These are phyloP conservation scores for Copromyces sp. DNA, from an alignment of 495 filamentous ascomycete species.

Conservation along the genomic window DNA sequence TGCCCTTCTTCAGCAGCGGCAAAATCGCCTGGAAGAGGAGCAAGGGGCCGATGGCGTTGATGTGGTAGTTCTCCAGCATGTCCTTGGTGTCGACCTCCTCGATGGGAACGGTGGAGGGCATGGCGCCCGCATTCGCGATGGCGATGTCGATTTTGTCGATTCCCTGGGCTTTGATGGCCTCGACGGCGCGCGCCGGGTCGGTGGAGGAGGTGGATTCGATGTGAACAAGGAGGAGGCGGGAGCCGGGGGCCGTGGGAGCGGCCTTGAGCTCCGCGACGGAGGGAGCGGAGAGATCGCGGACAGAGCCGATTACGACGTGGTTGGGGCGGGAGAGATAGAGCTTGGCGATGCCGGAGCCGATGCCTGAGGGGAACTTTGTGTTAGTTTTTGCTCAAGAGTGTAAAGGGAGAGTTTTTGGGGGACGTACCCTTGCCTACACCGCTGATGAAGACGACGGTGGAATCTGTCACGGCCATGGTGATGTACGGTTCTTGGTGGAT, in stretches of 20 bases:
- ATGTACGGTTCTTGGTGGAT: neutral
- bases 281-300: constrained; percentile 8
- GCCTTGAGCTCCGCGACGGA: constrained; percentile 10
- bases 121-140: constrained; percentile 17
- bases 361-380: constrained; percentile 3
- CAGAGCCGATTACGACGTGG: constrained; percentile 20
- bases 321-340: constrained; percentile 17
- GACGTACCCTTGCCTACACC: constrained; percentile 9
- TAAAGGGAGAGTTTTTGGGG: neutral
- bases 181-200: constrained; percentile 6
- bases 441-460: constrained; percentile 10
- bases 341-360: constrained; percentile 12
- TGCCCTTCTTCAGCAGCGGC: constrained; percentile 10
- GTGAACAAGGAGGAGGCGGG: constrained; percentile 11
- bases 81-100: constrained; percentile 7
- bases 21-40: constrained; percentile 10
- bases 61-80: neutral
- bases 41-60: constrained; percentile 14
- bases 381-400: neutral
- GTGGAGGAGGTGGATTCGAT: constrained; percentile 7
- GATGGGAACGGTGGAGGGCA: constrained; percentile 3
- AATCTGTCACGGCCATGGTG: constrained; percentile 1
- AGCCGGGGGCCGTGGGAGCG: constrained; percentile 4
- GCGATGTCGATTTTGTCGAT: constrained; percentile 15
- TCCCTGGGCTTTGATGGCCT: constrained; percentile 1